phyloP scores from a whole-genome alignment of 768 basidiomycete genomes.

The Infundibulicybe gibba region DNA sequence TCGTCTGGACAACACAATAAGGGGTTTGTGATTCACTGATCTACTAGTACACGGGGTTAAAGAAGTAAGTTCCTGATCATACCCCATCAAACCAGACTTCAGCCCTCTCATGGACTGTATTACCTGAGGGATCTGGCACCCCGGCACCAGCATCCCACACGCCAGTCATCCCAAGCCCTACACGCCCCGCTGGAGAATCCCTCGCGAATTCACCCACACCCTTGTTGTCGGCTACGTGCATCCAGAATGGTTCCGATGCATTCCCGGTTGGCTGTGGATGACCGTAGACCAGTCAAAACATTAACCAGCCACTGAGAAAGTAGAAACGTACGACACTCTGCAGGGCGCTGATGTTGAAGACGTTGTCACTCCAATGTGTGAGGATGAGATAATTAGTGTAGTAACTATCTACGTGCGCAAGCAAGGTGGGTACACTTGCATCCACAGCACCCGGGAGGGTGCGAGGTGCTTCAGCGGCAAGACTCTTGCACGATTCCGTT shows the following conservation, averaged over 20 bases:
- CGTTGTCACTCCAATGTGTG: conserved; percentile 14
- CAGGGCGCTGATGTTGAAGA: conserved; percentile 14
- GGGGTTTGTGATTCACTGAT: too few relatives aligned
- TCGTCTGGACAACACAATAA: too few relatives aligned
- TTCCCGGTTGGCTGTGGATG: background rate
- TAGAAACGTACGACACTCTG: conserved; percentile 10
- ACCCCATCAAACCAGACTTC: conserved; percentile 14
- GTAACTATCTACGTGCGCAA: conserved; percentile 9
- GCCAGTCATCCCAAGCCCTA: conserved; percentile 13
- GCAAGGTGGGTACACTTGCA: conserved; percentile 11
- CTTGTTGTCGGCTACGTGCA: background rate
- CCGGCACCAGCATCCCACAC: conserved; percentile 17
- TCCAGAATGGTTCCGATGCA: background rate
- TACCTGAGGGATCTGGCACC: conserved; percentile 10
- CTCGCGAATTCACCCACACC: conserved; percentile 12
- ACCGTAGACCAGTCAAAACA: background rate
- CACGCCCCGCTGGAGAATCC: conserved; percentile 1
- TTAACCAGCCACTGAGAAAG: background rate
- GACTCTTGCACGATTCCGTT: conserved; percentile 2
- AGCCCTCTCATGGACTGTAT: conserved; percentile 15
- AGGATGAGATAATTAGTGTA: conserved; percentile 11
- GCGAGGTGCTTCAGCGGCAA: conserved; percentile 5
- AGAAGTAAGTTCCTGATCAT: too few relatives aligned
- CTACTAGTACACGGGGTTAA: too few relatives aligned
- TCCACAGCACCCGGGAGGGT: conserved; percentile 10